Evolutionary conservation across 495 filamentous ascomycete species (phyloP).

Genomic region (Ramalina peruviana): DNA sequence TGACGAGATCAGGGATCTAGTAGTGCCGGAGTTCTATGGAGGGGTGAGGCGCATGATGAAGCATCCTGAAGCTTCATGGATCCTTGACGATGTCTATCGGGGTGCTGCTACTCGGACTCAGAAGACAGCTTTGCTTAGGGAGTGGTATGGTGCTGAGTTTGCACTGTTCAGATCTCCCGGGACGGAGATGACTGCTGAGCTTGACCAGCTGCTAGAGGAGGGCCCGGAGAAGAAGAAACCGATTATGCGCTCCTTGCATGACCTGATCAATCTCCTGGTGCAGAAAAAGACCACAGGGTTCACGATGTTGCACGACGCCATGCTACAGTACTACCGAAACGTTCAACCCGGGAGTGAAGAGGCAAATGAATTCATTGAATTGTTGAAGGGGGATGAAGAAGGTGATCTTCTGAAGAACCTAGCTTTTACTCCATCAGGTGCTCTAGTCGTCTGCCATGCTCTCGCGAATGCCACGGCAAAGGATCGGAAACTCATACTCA

Average conservation of each 20-base stretch:
- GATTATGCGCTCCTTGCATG: constrained; percentile 70
- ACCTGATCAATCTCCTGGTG: constrained; percentile 75
- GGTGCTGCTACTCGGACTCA: constrained; percentile 71
- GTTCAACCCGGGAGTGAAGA: constrained; percentile 62
- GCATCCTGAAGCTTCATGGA: constrained; percentile 91
- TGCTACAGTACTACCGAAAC: constrained; percentile 90
- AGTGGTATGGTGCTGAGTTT: constrained; percentile 97
- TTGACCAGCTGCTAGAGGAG: constrained; percentile 57
- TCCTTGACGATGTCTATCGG: constrained; percentile 91
- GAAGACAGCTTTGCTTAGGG: constrained; percentile 66
- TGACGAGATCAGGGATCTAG: constrained; percentile 65
- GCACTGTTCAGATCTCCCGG: constrained; percentile 56
- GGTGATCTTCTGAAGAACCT: constrained; percentile 84
- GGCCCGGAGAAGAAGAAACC: constrained; percentile 72
- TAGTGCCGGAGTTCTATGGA: constrained; percentile 90
- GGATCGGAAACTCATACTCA: constrained; percentile 79
- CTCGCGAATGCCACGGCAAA: constrained; percentile 79
- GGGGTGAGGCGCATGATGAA: constrained; percentile 83
- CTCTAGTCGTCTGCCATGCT: constrained; percentile 63
- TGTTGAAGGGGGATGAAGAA: constrained; percentile 80
- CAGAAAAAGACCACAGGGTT: constrained; percentile 95
- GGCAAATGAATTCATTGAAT: constrained; percentile 72
- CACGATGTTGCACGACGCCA: constrained; percentile 91
- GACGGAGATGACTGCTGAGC: constrained; percentile 37
- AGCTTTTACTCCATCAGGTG: constrained; percentile 84